Evolutionary conservation across 2,329 filamentous ascomycete species (phyloP).

Genomic region (Fusarium sp.): DNA sequence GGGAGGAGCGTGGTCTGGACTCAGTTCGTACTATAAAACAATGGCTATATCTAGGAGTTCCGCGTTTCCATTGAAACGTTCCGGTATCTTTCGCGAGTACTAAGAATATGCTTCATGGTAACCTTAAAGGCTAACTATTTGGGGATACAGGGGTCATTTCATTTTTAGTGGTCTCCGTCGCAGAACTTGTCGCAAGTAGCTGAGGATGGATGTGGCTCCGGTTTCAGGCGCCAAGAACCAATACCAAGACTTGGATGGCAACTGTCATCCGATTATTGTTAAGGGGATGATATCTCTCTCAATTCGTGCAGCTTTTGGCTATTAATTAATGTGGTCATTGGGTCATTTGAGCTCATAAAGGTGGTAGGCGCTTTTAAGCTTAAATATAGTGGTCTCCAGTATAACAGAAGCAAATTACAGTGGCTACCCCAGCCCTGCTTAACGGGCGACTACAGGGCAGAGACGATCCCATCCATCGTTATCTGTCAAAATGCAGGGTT

Average conservation of each 20-base stretch:
- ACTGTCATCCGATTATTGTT: no score
- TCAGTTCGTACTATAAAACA: background rate
- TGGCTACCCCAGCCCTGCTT: background rate
- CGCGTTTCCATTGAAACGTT: background rate
- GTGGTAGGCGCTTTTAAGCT: background rate
- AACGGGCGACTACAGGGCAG: background rate
- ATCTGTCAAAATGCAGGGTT: background rate
- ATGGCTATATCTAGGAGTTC: background rate
- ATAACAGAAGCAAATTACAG: background rate
- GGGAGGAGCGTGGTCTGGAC: background rate
- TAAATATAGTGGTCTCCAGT: background rate
- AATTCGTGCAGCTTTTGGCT: background rate
- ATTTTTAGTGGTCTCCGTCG: background rate
- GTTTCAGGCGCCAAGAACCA: background rate
- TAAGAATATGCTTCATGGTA: constrained; percentile 1
- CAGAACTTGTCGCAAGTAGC: background rate
- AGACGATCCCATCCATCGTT: background rate
- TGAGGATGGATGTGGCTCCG: background rate
- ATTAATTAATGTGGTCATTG: background rate
- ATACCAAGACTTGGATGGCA: background rate
- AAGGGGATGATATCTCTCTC: background rate
- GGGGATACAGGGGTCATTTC: background rate
- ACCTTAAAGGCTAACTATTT: background rate
- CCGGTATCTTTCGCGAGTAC: background rate
- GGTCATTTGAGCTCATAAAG: no score